Evolutionary conservation across 495 filamentous ascomycete genomes (phyloP), one percentile per base, ranked within the genome.

Genomic region (Jackrogersella multiformis): DNA sequence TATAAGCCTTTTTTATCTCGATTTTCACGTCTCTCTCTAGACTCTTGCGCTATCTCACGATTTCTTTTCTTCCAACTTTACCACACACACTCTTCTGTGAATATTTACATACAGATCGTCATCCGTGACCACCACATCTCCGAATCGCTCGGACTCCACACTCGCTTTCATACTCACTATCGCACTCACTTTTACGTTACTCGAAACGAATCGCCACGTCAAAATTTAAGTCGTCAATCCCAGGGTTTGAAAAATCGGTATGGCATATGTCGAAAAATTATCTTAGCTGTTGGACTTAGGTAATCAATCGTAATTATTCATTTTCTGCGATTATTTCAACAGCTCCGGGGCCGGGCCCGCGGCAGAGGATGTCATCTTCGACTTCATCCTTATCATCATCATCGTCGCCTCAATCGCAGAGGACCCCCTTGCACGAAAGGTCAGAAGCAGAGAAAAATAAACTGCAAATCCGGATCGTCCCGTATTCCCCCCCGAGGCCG

Each of bases 381-480:
- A 56, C 53, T 5, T 65, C 63, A 18, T 69, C 73, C 20, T 71
- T 63, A 36, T 69, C 73, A 26, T 68, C 58, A 24, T 66, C 70
- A 26, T 68, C 58, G n/a, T 66, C 70, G 21, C 62, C 67, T 52
- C 64, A 61, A 36, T 65, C 60, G 34, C 64, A 57, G 35, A 75
- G 70, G 53, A 46, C 54, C 24, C 84, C 88, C 44, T 79, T 89
- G 56, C 82, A 83, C 71, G 82, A 87, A 68, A 81, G 85, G 60
- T 81, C 81, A 16, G 76, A 82, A 32, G 87, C 87, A 64, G 79
- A 85, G 61, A 81, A 74, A 69, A 87, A 87, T 70, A 76, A 75
- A 28, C 72, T 74, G 6, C 78, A 77, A 46, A 80, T 86, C 66
- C 80, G 84, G 59, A 75, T 87, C 70, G 74, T 89, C 64, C 86